Base-by-base conservation (phyloP, 2,329 filamentous ascomycete genomes). In the Fusarium euwallaceae region DNA sequence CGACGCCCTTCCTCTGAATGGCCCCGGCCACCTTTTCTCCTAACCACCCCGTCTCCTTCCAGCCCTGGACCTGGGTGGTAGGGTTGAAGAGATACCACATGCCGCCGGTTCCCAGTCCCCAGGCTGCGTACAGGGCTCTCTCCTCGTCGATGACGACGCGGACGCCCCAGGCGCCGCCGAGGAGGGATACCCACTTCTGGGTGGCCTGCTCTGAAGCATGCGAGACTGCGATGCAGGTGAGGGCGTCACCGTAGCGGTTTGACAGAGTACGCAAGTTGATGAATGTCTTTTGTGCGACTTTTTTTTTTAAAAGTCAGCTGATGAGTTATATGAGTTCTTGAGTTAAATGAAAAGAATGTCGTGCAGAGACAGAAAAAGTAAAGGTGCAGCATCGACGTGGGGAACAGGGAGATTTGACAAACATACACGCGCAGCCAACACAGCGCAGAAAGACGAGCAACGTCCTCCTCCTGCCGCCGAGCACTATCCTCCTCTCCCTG, bases 181-280 rank as follows among this genome's bases (percentile, higher is more conserved):
- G 80, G 20, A 90, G 83, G 72, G 88, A 87, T 55, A 90, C 76
- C 89, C 89, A 91, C 72, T 88, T 88, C 41, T 84, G 80, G 1
- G 90, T 91, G 34, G 90, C 89, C 24, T 85, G 82, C 5, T 83
- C 80, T 10, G 89, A 91, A 43, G 89, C 88, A 82, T 92, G 90
- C 27, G 89, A 91, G 61, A 91, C 84, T 72, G 89, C 89, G 66
- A 91, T 83, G 82, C 89, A 91, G 67, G 84, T 85, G 12, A 91
- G 82, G 48, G 82, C 81, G 75, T 81, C 80, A 61, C 86, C 82
- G 74, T 89, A 84, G 61, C 86, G 86, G 80, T 87, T 88, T 14
- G 88, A 86, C 67, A 91, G 84, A 51, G 87, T 82, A 61, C 89
- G 88, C 64, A 91, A 85, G 70, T 85, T 82, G 69, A 91, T 83